phyloP scores from a whole-genome alignment of 768 basidiomycete genomes.

The Lactarius indigo region DNA sequence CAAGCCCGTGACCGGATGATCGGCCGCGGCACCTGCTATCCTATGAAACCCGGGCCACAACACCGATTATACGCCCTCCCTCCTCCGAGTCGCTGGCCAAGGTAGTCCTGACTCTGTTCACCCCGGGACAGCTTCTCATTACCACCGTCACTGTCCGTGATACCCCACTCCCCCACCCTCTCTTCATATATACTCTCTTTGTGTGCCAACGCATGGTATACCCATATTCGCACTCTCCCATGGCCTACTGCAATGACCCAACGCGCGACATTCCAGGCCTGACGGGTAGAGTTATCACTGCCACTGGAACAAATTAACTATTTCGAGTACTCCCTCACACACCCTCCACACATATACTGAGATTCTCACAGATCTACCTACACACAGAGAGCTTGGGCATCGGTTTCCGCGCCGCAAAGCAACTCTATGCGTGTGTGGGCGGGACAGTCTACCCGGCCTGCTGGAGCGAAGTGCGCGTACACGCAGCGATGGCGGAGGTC shows the following conservation, averaged over 20 bases:
- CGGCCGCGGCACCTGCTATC: too few relatives aligned
- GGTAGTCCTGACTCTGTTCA: too few relatives aligned
- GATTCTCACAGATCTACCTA: neutral
- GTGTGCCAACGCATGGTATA: neutral
- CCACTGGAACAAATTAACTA: slow-evolving; percentile 7
- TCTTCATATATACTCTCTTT: neutral
- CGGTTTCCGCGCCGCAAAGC: neutral
- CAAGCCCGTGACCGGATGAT: too few relatives aligned
- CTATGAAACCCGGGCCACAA: too few relatives aligned
- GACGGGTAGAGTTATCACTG: neutral
- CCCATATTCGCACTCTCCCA: neutral
- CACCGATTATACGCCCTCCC: too few relatives aligned
- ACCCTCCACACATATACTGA: too few relatives aligned
- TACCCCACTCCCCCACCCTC: too few relatives aligned
- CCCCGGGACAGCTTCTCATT: too few relatives aligned
- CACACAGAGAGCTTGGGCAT: neutral
- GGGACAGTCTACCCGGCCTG: slow-evolving; percentile 8
- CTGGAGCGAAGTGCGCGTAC: neutral
- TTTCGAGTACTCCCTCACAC: too few relatives aligned
- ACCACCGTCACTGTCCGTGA: too few relatives aligned
- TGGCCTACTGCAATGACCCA: neutral
- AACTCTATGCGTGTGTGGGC: neutral
- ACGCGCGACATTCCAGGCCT: slow-evolving; percentile 2
- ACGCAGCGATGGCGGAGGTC: neutral
- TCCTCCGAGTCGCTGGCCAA: too few relatives aligned